Evolutionary conservation across 495 filamentous ascomycete genomes (phyloP).

Genomic region (Aspergillus diversus): DNA sequence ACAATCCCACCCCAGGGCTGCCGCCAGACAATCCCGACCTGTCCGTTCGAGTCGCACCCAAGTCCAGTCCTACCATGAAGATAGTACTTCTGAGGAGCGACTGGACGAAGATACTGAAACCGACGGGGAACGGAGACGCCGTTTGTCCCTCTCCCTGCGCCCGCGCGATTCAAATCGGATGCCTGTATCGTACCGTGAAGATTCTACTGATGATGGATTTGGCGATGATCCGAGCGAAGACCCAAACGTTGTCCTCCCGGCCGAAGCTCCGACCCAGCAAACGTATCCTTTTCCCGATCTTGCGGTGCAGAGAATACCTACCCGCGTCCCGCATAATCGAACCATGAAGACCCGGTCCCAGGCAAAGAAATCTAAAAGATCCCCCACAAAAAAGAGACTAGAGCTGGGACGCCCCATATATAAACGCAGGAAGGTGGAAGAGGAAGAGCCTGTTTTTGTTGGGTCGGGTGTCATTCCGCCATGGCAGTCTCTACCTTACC

Average conservation of each 20-base stretch:
- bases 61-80: conserved; percentile 47
- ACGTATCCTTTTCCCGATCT: conserved; percentile 19
- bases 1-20: conserved; percentile 24
- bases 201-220: conserved; percentile 42
- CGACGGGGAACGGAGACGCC: conserved; percentile 16
- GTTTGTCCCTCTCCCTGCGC: conserved; percentile 37
- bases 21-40: conserved; percentile 37
- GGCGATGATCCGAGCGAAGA: conserved; percentile 20
- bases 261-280: conserved; percentile 13
- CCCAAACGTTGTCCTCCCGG: conserved; percentile 9
- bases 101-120: conserved; percentile 21
- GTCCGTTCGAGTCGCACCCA: conserved; percentile 43
- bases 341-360: conserved; percentile 26
- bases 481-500: conserved; percentile 74
- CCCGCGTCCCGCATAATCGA: conserved; percentile 23
- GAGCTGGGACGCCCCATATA: conserved; percentile 30
- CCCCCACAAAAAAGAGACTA: conserved; percentile 22
- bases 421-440: conserved; percentile 36
- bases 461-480: conserved; percentile 57
- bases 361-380: conserved; percentile 26
- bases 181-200: conserved; percentile 48
- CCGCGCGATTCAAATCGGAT: conserved; percentile 38
- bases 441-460: conserved; percentile 23
- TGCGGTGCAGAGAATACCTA: conserved; percentile 21
- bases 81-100: conserved; percentile 37